These are phyloP conservation scores for Saccharomyces paradoxus DNA, from an alignment of 805 yeast species.

Conservation along the genomic window DNA sequence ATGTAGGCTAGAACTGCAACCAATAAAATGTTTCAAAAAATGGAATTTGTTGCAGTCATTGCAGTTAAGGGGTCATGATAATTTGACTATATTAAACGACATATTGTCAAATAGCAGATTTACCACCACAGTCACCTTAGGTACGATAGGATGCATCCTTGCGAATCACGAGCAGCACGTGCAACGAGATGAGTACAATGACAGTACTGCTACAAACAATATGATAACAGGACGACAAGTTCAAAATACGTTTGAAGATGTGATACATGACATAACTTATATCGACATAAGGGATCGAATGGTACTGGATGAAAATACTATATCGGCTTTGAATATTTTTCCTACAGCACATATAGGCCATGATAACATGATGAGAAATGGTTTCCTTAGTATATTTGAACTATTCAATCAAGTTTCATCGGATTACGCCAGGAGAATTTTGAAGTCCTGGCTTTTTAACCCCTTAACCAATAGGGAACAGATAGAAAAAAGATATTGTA, in stretches of 20 bases:
- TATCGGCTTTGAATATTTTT: constrained; percentile 20
- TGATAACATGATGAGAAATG: constrained; percentile 11
- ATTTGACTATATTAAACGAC: constrained; percentile 3
- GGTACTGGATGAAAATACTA: constrained; percentile 22
- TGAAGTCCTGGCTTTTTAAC: constrained; percentile 31
- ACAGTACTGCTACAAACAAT: not conserved
- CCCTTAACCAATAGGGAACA: constrained; percentile 27
- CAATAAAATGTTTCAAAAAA: constrained; percentile 7
- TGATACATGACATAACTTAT: constrained; percentile 3
- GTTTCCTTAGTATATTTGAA: constrained; percentile 16
- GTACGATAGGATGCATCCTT: constrained; percentile 9
- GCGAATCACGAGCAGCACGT: not conserved
- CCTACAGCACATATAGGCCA: constrained; percentile 10
- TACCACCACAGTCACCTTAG: constrained; percentile 5
- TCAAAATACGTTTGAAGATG: not conserved
- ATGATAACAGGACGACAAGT: not conserved
- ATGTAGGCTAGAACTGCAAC: constrained; percentile 9
- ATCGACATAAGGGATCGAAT: constrained; percentile 10
- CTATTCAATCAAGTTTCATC: constrained; percentile 21
- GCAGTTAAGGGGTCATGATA: not conserved
- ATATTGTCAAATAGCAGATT: constrained; percentile 1
- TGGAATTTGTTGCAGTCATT: not conserved
- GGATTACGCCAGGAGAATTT: constrained; percentile 22
- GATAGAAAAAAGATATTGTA: constrained; percentile 27
- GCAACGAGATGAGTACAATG: not conserved